Conservation (phyloP, 768 basidiomycete genomes). For the Hygrocybe coccinea region DNA sequence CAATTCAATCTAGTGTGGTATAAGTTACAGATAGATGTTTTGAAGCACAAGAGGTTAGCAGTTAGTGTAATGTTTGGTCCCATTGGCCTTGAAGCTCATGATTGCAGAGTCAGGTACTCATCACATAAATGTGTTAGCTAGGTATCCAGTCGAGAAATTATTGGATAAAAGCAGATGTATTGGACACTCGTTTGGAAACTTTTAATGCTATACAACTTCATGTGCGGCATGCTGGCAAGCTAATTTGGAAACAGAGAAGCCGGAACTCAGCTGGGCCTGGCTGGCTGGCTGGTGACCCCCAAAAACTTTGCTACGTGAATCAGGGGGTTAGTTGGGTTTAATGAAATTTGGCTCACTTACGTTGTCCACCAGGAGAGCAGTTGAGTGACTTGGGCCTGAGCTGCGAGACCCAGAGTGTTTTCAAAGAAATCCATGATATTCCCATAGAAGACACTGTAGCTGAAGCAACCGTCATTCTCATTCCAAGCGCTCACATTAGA, state of each 20-base stretch:
- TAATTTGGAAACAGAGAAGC: neutral
- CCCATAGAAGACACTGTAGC: neutral
- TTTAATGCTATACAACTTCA: neutral
- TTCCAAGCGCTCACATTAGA: neutral
- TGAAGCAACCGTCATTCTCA: neutral
- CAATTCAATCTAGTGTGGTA: too few species aligned
- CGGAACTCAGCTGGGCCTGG: neutral
- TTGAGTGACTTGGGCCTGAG: neutral
- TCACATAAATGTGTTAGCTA: too few species aligned
- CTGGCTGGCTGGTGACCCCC: neutral
- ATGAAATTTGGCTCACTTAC: neutral
- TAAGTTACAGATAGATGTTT: too few species aligned
- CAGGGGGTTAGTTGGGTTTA: neutral
- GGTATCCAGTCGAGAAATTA: too few species aligned
- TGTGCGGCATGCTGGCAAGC: neutral
- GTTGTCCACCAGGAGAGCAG: neutral
- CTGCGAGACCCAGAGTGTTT: neutral
- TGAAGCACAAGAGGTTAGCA: too few species aligned
- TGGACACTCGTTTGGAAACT: too few species aligned
- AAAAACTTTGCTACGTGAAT: neutral
- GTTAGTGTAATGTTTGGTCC: too few species aligned
- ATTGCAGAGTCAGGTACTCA: too few species aligned
- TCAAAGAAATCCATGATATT: neutral
- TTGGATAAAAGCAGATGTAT: too few species aligned
- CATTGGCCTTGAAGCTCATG: too few species aligned